A percentile compares a stretch with the other conserved stretches of the same genome.
These are phyloP conservation scores for Nosema muscidifuracis DNA, from an alignment of 371 early-diverging fungal genomes.

Conservation along the genomic window DNA sequence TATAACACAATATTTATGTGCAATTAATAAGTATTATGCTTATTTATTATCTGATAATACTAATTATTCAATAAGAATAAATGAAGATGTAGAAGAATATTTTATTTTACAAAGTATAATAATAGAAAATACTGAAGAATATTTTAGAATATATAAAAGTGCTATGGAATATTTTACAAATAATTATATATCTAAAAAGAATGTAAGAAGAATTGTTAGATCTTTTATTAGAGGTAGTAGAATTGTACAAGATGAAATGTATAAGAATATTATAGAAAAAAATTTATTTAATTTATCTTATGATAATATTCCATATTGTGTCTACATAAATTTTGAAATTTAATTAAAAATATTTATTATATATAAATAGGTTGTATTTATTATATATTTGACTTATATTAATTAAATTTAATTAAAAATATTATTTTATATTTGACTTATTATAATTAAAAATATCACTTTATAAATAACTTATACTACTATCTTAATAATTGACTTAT, in stretches of 20 bases:
- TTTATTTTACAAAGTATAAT: slow-evolving; percentile 9
- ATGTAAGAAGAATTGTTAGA: slow-evolving; percentile 17
- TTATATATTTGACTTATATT: no score
- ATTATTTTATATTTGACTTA: no score
- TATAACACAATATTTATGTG: slow-evolving; percentile 15
- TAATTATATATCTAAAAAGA: slow-evolving; percentile 24
- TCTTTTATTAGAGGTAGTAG: slow-evolving; percentile 9
- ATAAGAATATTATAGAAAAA: slow-evolving; percentile 23
- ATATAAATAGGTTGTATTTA: no score
- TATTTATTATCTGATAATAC: slow-evolving; percentile 11
- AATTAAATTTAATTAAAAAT: no score
- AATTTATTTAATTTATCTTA: slow-evolving; percentile 17
- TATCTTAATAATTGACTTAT: no score
- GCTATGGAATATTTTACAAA: slow-evolving; percentile 18
- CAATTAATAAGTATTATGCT: slow-evolving; percentile 1
- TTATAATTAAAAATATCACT: no score
- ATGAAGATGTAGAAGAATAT: slow-evolving; percentile 21
- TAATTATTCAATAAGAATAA: background rate
- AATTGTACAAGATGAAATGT: background rate
- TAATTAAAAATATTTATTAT: slow-evolving; percentile 8
- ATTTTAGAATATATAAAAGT: slow-evolving; percentile 6
- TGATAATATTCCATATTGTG: slow-evolving; percentile 28
- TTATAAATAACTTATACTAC: no score
- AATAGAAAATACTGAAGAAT: slow-evolving; percentile 16
- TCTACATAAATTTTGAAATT: slow-evolving; percentile 16